These are phyloP conservation scores for Helianthus tuberosus DNA, from an alignment of 129 eudicot species.

Conservation along the genomic window DNA sequence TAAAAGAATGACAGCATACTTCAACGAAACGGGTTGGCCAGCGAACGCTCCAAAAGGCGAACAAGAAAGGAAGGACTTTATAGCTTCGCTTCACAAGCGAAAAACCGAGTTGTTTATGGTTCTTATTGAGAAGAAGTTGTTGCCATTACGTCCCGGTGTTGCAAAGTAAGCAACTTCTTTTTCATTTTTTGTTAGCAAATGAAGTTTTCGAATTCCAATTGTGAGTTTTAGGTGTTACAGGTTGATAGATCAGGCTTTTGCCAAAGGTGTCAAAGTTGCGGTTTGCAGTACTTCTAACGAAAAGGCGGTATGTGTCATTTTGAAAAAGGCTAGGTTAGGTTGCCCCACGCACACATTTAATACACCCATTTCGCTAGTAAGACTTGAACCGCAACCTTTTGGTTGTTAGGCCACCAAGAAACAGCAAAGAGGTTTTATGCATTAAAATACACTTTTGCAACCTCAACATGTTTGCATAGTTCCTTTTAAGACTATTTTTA, in stretches of 20 bases:
- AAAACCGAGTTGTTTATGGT: slow-evolving; percentile 95
- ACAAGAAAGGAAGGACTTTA: slow-evolving; percentile 80
- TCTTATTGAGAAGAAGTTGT: slow-evolving; percentile 88
- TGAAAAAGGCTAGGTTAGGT: not conserved
- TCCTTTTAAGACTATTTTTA: too few relatives aligned
- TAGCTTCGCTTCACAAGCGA: slow-evolving; percentile 95
- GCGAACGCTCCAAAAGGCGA: slow-evolving; percentile 90
- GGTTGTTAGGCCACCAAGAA: too few relatives aligned
- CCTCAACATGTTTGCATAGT: too few relatives aligned
- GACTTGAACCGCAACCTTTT: too few relatives aligned
- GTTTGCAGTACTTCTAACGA: slow-evolving; percentile 99
- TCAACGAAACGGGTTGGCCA: slow-evolving; percentile 89
- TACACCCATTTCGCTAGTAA: too few relatives aligned
- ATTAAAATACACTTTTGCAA: too few relatives aligned
- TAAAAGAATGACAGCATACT: slow-evolving; percentile 96
- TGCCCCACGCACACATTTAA: too few relatives aligned
- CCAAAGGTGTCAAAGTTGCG: slow-evolving; percentile 89
- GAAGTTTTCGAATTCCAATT: not conserved
- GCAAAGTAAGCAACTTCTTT: slow-evolving; percentile 69
- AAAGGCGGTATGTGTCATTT: slow-evolving; percentile 79
- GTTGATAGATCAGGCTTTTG: slow-evolving; percentile 92
- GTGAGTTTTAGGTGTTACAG: slow-evolving; percentile 35
- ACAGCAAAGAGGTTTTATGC: too few relatives aligned
- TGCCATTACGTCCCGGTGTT: slow-evolving; percentile 98
- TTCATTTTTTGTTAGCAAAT: not conserved